A percentile compares a stretch with the other conserved stretches of the same genome.
Evolutionary conservation across 352 stramenopile genomes (phyloP).

Genomic region (Globisporangium uncinulatum): DNA sequence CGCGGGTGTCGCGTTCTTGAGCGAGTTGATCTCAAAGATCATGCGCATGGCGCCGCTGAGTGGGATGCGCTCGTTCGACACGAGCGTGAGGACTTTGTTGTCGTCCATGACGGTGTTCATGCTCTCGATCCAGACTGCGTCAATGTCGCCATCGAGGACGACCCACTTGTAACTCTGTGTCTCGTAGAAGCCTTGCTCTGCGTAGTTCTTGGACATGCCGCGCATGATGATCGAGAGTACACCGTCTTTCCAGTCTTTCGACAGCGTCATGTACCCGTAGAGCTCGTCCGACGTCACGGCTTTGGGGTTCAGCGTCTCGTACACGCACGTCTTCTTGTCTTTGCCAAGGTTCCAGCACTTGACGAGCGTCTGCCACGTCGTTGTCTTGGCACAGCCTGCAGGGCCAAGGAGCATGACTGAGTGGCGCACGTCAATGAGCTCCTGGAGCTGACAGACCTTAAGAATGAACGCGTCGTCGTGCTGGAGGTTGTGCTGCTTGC

Average conservation of each 20-base stretch:
- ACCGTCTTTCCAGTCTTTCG: conserved; percentile 88
- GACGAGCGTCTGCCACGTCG: conserved; percentile 78
- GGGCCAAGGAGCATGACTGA: conserved; percentile 84
- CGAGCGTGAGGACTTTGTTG: conserved; percentile 94
- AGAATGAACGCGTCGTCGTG: conserved; percentile 83
- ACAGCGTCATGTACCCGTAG: conserved; percentile 92
- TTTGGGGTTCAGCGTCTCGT: conserved; percentile 87
- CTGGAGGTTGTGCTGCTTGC: conserved; percentile 85
- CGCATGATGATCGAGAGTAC: conserved; percentile 90
- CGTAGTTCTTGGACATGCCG: conserved; percentile 88
- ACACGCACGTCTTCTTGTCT: conserved; percentile 87
- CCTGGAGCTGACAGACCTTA: conserved; percentile 84
- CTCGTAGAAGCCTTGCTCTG: conserved; percentile 92
- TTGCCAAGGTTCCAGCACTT: conserved; percentile 87
- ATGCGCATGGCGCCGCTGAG: conserved; percentile 84
- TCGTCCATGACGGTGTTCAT: conserved; percentile 99
- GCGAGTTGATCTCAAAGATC: conserved; percentile 89
- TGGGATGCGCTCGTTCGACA: conserved; percentile 85
- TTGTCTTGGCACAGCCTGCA: conserved; percentile 80
- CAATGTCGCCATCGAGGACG: conserved; percentile 84
- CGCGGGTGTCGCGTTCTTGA: conserved; percentile 83
- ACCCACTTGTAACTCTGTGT: conserved; percentile 91
- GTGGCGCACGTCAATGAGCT: conserved; percentile 86
- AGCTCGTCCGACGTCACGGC: conserved; percentile 88
- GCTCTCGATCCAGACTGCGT: conserved; percentile 86